Base-by-base conservation (phyloP, 2,329 filamentous ascomycete species). In the Fusarium continuum region DNA sequence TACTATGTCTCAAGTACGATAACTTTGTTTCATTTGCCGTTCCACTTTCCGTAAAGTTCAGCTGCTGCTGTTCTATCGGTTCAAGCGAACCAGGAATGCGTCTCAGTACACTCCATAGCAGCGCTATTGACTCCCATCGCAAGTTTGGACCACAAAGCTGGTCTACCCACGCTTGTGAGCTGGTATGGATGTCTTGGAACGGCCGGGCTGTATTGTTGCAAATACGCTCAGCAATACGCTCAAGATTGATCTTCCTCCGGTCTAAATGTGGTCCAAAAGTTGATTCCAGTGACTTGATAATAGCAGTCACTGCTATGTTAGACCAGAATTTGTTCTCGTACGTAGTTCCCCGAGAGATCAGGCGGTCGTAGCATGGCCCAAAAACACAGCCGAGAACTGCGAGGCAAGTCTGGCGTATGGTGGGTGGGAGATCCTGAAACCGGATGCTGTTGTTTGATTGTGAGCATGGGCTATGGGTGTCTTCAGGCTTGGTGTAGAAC, bases 311-410 rank as follows among this genome's bases (percentile, higher is more conserved):
- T 1, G 55, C 43, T 0, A 58, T 26, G n/a, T 58, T 58, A 0
- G 53, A 58, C 53, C 55, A 58, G 1, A 58, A 9, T 4, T 35
- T 44, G 1, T 58, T 58, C 20, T 58, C 55, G 2, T 51, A 43
- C 1, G 43, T 51, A 1, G 10, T 38, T 1, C 47, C 39, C 0
- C 38, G 38, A 0, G 53, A 5, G 5, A 58, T 36, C 6, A 58
- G 6, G 0, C 22, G 19, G 4, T 58, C 31, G 16, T 58, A 58
- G 2, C 6, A 34, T 0, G 44, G 44, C 0, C 55, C 55, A 4
- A 58, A 58, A 0, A 58, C 9, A 5, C 55, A 58, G 2, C 36
- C 26, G 0, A 58, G 31, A 1, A 58, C n/a, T 1, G 55, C 26
- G 0, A 58, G 13, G 1, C 22, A 44, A 1, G 44, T 26, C 4